A percentile compares a stretch with the other conserved stretches of the same genome.
phyloP scores from a whole-genome alignment of 2,329 filamentous ascomycete genomes.

The Macrophomina phaseolina region DNA sequence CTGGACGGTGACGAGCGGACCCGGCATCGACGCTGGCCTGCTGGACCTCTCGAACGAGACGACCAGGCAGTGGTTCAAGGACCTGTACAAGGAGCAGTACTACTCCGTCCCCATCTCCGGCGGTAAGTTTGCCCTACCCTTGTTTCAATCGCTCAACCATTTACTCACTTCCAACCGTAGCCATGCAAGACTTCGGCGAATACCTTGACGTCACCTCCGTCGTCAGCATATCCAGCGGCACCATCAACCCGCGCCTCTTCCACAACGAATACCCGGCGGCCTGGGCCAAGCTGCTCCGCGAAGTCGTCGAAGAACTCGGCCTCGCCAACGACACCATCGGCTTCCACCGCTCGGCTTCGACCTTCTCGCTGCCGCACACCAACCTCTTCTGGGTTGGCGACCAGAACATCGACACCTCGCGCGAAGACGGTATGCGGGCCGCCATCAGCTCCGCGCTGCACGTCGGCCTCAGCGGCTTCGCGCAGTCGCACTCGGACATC shows the following conservation, averaged over 20 bases:
- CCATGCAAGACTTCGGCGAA: constrained; percentile 47
- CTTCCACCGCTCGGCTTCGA: constrained; percentile 44
- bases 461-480: constrained; percentile 45
- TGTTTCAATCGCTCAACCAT: background rate
- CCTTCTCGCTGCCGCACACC: constrained; percentile 41
- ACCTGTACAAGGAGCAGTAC: constrained; percentile 41
- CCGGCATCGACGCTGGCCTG: constrained; percentile 45
- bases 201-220: constrained; percentile 40
- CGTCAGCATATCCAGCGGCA: constrained; percentile 37
- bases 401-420: constrained; percentile 42
- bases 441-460: constrained; percentile 43
- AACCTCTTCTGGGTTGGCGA: constrained; percentile 49
- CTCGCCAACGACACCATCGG: constrained; percentile 40
- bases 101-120: constrained; percentile 45
- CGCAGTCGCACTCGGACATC: constrained; percentile 44
- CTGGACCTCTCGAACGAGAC: constrained; percentile 45
- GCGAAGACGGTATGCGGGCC: constrained; percentile 45
- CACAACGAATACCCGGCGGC: constrained; percentile 44
- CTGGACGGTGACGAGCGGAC: constrained; percentile 43
- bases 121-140: constrained; percentile 26
- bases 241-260: constrained; percentile 39
- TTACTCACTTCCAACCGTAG: background rate
- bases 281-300: constrained; percentile 43
- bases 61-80: constrained; percentile 41
- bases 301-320: constrained; percentile 36